phyloP scores from a whole-genome alignment of 2,329 filamentous ascomycete genomes.

The Alternaria dauci region DNA sequence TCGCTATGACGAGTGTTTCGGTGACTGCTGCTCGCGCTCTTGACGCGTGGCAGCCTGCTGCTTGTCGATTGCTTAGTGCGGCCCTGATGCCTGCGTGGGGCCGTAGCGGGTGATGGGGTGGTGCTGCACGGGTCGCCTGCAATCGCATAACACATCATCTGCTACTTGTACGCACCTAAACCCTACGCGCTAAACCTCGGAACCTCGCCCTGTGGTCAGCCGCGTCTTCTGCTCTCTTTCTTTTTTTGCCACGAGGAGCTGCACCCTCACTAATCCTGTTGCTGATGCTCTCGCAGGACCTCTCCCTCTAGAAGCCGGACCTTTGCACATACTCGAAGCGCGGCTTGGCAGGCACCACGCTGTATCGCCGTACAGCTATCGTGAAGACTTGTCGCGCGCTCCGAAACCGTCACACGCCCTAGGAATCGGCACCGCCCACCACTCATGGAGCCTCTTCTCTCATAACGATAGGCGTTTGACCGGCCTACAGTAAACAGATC shows the following conservation, averaged over 20 bases:
- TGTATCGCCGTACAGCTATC: conserved; percentile 5
- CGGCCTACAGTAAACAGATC: conserved; percentile 28
- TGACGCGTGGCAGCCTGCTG: conserved; percentile 15
- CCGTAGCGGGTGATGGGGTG: conserved; percentile 12
- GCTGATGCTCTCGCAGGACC: conserved; percentile 9
- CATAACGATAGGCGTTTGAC: conserved; percentile 41
- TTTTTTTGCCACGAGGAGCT: background rate
- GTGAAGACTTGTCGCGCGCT: conserved; percentile 9
- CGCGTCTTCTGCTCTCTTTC: background rate
- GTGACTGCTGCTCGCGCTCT: conserved; percentile 17
- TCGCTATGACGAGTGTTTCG: background rate
- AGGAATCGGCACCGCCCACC: conserved; percentile 13
- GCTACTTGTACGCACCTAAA: conserved; percentile 26
- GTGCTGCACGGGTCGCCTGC: conserved; percentile 26
- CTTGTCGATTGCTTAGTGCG: conserved; percentile 36
- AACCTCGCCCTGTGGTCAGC: conserved; percentile 15
- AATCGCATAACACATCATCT: conserved; percentile 41
- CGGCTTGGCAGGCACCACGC: conserved; percentile 20
- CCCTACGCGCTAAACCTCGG: conserved; percentile 24
- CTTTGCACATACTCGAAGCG: background rate
- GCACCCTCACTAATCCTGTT: conserved; percentile 9
- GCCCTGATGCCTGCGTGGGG: conserved; percentile 23
- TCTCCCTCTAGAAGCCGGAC: conserved; percentile 1
- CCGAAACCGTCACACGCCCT: conserved; percentile 7
- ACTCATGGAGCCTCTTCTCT: conserved; percentile 40